Base-by-base conservation (phyloP, 495 filamentous ascomycete species). In the Neurospora sp. region DNA sequence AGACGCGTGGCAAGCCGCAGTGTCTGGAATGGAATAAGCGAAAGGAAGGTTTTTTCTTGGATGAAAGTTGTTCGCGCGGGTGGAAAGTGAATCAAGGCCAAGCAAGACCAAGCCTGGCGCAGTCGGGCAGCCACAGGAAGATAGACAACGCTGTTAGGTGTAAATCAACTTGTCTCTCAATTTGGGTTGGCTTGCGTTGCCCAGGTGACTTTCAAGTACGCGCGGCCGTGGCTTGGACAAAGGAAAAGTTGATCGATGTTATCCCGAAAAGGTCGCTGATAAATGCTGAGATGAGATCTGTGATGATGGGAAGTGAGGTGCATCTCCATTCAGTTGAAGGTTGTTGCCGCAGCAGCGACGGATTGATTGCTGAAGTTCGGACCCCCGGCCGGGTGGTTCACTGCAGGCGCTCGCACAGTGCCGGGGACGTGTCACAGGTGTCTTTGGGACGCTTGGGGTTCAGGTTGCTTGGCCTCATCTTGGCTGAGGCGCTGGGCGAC, bases 401-500 rank as follows among this genome's bases (percentile, higher is more conserved):
- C n/a, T n/a, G 42, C 72, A 71, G 71, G 70, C 72, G 70, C 70
- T 74, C 73, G 71, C 71, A 76, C 71, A 48, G 44, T 54, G 46
- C 46, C 46, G 12, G 46, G 46, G 46, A 54, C 46, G 46, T 48
- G 44, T 48, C 41, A 44, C 41, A n/a, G n/a, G n/a, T 8, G 41
- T 48, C 44, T 3, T 4, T 3, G 41, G 41, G 41, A 44, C 44
- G 44, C 18, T 46, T 46, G 18, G 42, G 18, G 40, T 4, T 3
- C 2, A 2, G 40, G 75, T 5, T 76, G 75, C 75, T 69, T 69
- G 69, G 69, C 23, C 23, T 59, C 23, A 62, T 71, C 54, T 69
- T 72, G 73, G 71, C 73, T 72, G 23, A 62, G 54, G 54, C 54
- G 54, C 54, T 62, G 54, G 54, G 23, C 23, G 12, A 31, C 54